phyloP scores from a whole-genome alignment of 2,329 filamentous ascomycete species.

The Thyridium curvatum region DNA sequence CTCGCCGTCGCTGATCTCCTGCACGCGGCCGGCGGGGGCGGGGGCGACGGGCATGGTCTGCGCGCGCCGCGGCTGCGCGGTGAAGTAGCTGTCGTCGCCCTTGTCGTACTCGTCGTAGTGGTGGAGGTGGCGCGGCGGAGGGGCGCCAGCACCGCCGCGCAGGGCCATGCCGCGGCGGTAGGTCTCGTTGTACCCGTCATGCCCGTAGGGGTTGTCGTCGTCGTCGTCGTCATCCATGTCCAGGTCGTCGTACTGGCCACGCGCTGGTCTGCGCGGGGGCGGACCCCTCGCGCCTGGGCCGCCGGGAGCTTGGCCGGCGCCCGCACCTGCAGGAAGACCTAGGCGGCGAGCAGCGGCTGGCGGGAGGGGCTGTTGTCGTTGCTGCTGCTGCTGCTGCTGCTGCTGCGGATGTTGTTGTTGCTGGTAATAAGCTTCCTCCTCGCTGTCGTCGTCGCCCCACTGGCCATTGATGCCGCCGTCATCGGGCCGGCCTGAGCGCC shows the following conservation, averaged over 20 bases:
- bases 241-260: constrained; percentile 15
- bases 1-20: constrained; percentile 2
- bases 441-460: constrained; percentile 40
- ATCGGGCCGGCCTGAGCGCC: constrained; percentile 27
- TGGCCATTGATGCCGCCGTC: constrained; percentile 51
- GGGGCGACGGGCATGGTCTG: not conserved
- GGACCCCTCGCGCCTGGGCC: not conserved
- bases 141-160: constrained; percentile 29
- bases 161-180: constrained; percentile 13
- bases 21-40: constrained; percentile 3
- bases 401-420: not conserved
- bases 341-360: not conserved
- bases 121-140: constrained; percentile 10
- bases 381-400: not conserved
- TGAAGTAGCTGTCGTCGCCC: constrained; percentile 54
- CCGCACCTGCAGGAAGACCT: constrained; percentile 2
- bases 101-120: constrained; percentile 40
- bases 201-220: constrained; percentile 12
- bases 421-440: constrained; percentile 21
- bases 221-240: constrained; percentile 12
- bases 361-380: constrained; percentile 1
- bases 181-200: constrained; percentile 7
- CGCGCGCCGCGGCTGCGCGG: constrained; percentile 25
- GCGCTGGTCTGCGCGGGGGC: not conserved
- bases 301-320: not conserved